A percentile compares a stretch with the other conserved stretches of the same genome.
Conservation (phyloP, 2,329 filamentous ascomycete genomes). For the Curvularia lunata region DNA sequence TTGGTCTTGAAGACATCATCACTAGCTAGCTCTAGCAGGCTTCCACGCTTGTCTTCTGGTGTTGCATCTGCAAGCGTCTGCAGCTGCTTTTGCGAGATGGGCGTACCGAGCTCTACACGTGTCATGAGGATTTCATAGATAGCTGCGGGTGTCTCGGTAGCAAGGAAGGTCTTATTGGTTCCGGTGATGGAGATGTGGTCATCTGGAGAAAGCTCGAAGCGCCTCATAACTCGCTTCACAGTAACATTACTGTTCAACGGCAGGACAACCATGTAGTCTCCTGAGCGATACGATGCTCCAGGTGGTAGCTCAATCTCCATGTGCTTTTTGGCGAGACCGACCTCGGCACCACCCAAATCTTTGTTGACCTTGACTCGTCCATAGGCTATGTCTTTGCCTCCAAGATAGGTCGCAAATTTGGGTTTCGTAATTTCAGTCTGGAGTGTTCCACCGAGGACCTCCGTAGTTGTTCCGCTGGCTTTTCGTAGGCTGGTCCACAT, state of each 20-base stretch:
- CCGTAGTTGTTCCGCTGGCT: conserved; percentile 8
- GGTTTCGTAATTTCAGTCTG: conserved; percentile 9
- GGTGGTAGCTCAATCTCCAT: conserved; percentile 39
- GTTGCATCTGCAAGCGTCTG: conserved; percentile 7
- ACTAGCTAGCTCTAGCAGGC: conserved; percentile 4
- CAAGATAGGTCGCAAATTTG: conserved; percentile 14
- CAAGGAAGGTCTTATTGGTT: conserved; percentile 12
- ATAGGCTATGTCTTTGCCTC: conserved; percentile 13
- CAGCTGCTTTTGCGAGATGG: conserved; percentile 16
- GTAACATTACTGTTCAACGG: conserved; percentile 62
- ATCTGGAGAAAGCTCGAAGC: conserved; percentile 19
- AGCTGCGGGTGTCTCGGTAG: conserved; percentile 2
- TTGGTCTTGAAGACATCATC: conserved; percentile 10
- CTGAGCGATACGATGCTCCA: conserved; percentile 66
- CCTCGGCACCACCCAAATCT: conserved; percentile 16
- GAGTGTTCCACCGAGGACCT: conserved; percentile 8
- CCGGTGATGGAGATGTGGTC: conserved; percentile 17
- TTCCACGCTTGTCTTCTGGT: conserved; percentile 7
- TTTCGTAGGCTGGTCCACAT: conserved; percentile 13
- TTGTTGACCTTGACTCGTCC: conserved; percentile 34
- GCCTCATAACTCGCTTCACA: conserved; percentile 25
- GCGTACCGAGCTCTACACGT: conserved; percentile 13
- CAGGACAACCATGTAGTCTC: conserved; percentile 75
- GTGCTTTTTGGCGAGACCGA: conserved; percentile 13
- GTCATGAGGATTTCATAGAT: conserved; percentile 15